Evolutionary conservation across 352 stramenopile species (phyloP).

Genomic region (Globisporangium acanthophoron): DNA sequence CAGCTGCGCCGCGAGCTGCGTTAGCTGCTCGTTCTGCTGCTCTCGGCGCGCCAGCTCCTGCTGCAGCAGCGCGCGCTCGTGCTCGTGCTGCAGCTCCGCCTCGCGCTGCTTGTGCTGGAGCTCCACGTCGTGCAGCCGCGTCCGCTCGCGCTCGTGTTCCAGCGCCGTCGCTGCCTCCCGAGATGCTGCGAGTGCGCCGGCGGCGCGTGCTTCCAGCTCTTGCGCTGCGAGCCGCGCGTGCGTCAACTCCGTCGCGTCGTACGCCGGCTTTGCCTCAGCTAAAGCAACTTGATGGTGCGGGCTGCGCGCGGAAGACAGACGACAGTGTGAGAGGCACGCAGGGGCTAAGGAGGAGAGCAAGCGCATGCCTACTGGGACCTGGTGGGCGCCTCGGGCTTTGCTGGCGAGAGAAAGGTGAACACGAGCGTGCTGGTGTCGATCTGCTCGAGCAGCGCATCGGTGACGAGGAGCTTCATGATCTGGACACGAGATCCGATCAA

Average conservation of each 20-base stretch:
- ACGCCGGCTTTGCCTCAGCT: background rate
- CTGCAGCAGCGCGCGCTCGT: constrained; percentile 21
- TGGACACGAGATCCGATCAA: constrained; percentile 7
- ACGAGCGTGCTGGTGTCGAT: constrained; percentile 30
- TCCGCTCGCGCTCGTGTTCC: constrained; percentile 23
- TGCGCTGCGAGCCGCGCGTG: background rate
- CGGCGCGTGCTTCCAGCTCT: constrained; percentile 4
- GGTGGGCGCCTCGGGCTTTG: background rate
- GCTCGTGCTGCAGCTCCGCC: constrained; percentile 18
- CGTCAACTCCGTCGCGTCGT: constrained; percentile 2
- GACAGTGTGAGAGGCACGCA: background rate
- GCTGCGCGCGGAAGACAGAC: background rate
- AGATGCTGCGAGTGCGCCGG: constrained; percentile 18
- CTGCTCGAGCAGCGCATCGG: constrained; percentile 39
- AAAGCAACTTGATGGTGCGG: background rate
- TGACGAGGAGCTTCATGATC: constrained; percentile 50
- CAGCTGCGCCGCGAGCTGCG: constrained; percentile 26
- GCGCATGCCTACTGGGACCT: background rate
- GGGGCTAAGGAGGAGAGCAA: background rate
- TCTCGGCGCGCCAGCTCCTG: constrained; percentile 18
- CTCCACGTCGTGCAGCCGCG: constrained; percentile 20
- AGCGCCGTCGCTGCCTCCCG: constrained; percentile 16
- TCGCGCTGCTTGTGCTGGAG: constrained; percentile 22
- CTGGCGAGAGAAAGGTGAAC: constrained; percentile 36
- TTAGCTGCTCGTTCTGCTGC: constrained; percentile 31